phyloP scores from a whole-genome alignment of 2,329 filamentous ascomycete genomes.

The Rhinocladiella similis region DNA sequence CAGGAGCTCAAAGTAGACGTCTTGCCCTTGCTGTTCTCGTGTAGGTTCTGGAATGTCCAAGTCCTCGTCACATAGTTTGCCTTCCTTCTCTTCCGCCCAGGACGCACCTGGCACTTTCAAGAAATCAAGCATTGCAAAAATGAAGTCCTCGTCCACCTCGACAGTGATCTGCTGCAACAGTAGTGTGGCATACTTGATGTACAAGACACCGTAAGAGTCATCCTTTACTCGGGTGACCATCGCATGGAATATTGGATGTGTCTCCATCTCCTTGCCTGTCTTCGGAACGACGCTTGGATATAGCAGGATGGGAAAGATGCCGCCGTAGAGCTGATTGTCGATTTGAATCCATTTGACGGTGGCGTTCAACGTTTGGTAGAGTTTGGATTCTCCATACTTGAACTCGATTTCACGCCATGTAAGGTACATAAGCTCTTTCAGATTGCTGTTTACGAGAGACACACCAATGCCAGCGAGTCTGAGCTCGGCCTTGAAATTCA shows the following conservation, averaged over 20 bases:
- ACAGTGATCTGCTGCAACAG: slow-evolving; percentile 97
- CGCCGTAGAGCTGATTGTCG: slow-evolving; percentile 97
- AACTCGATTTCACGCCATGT: slow-evolving; percentile 89
- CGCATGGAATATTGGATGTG: slow-evolving; percentile 89
- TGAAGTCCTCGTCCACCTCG: slow-evolving; percentile 96
- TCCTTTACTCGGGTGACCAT: slow-evolving; percentile 96
- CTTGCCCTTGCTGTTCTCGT: slow-evolving; percentile 78
- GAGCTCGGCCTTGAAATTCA: slow-evolving; percentile 86
- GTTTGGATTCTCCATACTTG: slow-evolving; percentile 86
- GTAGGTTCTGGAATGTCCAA: slow-evolving; percentile 91
- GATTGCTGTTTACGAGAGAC: slow-evolving; percentile 87
- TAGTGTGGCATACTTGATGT: slow-evolving; percentile 96
- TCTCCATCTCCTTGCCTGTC: slow-evolving; percentile 92
- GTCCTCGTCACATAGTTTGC: slow-evolving; percentile 82
- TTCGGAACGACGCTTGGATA: slow-evolving; percentile 98
- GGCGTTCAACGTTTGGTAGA: slow-evolving; percentile 88
- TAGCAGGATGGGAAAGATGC: slow-evolving; percentile 94
- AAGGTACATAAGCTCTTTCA: slow-evolving; percentile 89
- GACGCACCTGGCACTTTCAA: slow-evolving; percentile 87
- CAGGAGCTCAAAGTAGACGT: slow-evolving; percentile 96
- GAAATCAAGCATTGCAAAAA: slow-evolving; percentile 93
- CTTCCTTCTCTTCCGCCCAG: slow-evolving; percentile 81
- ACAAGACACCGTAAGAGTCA: slow-evolving; percentile 94
- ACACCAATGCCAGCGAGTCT: slow-evolving; percentile 88
- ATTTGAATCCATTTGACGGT: slow-evolving; percentile 99